Conservation (phyloP, 1,284 basidiomycete genomes). For the Ceratobasidium sp. region DNA sequence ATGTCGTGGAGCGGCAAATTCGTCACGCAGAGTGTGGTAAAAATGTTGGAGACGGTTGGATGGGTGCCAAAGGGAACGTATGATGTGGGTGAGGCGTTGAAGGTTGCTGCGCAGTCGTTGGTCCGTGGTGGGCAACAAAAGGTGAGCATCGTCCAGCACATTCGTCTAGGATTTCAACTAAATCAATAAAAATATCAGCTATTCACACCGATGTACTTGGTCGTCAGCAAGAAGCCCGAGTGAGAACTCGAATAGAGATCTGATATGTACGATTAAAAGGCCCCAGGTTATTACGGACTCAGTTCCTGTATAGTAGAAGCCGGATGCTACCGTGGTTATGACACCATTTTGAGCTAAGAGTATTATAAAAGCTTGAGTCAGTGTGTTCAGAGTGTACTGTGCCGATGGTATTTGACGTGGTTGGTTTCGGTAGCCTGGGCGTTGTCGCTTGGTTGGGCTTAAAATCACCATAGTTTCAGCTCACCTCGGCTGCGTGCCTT, state of each 20-base stretch:
- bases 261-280: too few relatives aligned
- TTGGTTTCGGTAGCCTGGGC: too few relatives aligned
- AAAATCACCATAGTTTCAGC: too few relatives aligned
- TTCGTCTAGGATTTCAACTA: background rate
- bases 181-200: conserved; percentile 63
- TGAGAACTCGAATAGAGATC: background rate
- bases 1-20: conserved; percentile 91
- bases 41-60: conserved; percentile 83
- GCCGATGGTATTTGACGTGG: too few relatives aligned
- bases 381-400: too few relatives aligned
- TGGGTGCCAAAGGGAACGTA: conserved; percentile 94
- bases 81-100: conserved; percentile 91
- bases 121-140: conserved; percentile 90
- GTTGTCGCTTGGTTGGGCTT: too few relatives aligned
- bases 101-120: conserved; percentile 84
- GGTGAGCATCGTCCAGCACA: conserved; percentile 61
- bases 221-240: conserved; percentile 74
- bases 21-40: conserved; percentile 86
- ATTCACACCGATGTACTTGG: conserved; percentile 86
- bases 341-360: too few relatives aligned
- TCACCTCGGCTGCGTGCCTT: too few relatives aligned
- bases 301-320: too few relatives aligned
- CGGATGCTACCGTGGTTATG: too few relatives aligned
- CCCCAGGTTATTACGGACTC: too few relatives aligned
- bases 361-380: too few relatives aligned